A percentile compares a stretch with the other conserved stretches of the same genome.
Evolutionary conservation across 1,284 basidiomycete species (phyloP).

Genomic region (Fomitopsis palustris): DNA sequence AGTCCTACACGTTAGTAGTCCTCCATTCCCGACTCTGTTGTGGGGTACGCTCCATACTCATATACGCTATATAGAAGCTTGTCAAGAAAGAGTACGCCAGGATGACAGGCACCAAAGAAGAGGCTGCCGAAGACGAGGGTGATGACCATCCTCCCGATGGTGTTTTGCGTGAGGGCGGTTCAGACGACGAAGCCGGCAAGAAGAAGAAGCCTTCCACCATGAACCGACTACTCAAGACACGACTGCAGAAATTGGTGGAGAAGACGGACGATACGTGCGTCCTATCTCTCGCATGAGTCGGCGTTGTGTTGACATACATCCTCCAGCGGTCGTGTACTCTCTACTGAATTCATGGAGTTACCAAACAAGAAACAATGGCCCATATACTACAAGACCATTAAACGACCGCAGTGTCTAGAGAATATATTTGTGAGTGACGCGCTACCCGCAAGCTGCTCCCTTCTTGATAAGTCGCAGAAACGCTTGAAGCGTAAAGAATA

Average conservation of each 20-base stretch:
- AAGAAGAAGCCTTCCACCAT: conserved; percentile 62
- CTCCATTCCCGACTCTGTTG: background rate
- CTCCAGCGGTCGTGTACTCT: background rate
- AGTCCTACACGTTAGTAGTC: conserved; percentile 45
- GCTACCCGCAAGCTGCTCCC: background rate
- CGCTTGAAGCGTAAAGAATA: conserved; percentile 76
- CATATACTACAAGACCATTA: conserved; percentile 84
- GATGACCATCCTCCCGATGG: conserved; percentile 31
- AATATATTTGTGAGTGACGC: conserved; percentile 64
- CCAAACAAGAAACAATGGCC: conserved; percentile 80
- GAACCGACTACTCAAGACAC: conserved; percentile 56
- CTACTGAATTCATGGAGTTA: conserved; percentile 51
- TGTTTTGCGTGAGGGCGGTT: conserved; percentile 30
- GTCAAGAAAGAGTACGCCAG: conserved; percentile 59
- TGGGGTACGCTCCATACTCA: background rate
- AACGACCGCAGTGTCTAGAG: conserved; percentile 78
- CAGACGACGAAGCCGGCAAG: conserved; percentile 40
- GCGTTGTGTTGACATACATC: background rate
- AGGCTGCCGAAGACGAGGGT: conserved; percentile 35
- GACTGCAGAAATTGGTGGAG: conserved; percentile 66
- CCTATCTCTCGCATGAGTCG: background rate
- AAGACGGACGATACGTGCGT: conserved; percentile 65
- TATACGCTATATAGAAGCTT: conserved; percentile 49
- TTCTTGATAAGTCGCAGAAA: conserved; percentile 46
- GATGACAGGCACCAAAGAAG: conserved; percentile 42